Percentiles rank a stretch among this genome's conserved stretches.
Conservation (phyloP, 768 basidiomycete species). For the Boletus edulis region DNA sequence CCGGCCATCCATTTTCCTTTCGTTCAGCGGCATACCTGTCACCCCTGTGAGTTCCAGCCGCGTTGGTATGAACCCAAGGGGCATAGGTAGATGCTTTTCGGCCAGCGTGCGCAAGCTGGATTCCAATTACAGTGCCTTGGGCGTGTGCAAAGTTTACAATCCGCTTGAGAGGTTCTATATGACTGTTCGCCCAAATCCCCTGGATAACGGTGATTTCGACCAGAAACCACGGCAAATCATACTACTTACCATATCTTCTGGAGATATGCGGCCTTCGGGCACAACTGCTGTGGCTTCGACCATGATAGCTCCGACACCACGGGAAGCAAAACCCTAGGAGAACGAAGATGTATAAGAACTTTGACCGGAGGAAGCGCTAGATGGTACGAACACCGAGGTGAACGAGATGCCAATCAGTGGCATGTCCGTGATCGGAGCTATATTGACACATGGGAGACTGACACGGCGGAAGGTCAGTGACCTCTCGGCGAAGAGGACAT, state of each 20-base stretch:
- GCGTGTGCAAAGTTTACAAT: slow-evolving; percentile 74
- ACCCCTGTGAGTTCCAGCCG: slow-evolving; percentile 30
- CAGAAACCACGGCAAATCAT: background rate
- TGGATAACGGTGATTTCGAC: slow-evolving; percentile 16
- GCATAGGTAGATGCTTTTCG: slow-evolving; percentile 69
- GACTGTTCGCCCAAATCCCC: slow-evolving; percentile 76
- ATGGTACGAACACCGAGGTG: slow-evolving; percentile 56
- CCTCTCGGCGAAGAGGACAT: background rate
- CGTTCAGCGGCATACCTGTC: slow-evolving; percentile 37
- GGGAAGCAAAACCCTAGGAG: slow-evolving; percentile 56
- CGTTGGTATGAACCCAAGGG: slow-evolving; percentile 57
- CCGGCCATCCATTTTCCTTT: slow-evolving; percentile 70
- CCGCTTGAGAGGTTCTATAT: slow-evolving; percentile 65
- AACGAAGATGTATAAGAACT: background rate
- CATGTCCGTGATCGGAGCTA: slow-evolving; percentile 68
- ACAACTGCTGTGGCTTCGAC: slow-evolving; percentile 75
- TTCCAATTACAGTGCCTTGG: slow-evolving; percentile 67
- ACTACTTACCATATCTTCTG: slow-evolving; percentile 63
- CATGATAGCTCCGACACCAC: slow-evolving; percentile 68
- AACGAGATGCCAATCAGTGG: slow-evolving; percentile 82
- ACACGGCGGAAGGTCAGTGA: background rate
- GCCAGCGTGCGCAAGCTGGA: slow-evolving; percentile 77
- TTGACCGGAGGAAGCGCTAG: background rate
- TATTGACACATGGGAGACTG: slow-evolving; percentile 86
- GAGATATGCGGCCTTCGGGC: slow-evolving; percentile 74